Evolutionary conservation across 2,329 filamentous ascomycete genomes (phyloP).

Genomic region (Penicillium palitans): DNA sequence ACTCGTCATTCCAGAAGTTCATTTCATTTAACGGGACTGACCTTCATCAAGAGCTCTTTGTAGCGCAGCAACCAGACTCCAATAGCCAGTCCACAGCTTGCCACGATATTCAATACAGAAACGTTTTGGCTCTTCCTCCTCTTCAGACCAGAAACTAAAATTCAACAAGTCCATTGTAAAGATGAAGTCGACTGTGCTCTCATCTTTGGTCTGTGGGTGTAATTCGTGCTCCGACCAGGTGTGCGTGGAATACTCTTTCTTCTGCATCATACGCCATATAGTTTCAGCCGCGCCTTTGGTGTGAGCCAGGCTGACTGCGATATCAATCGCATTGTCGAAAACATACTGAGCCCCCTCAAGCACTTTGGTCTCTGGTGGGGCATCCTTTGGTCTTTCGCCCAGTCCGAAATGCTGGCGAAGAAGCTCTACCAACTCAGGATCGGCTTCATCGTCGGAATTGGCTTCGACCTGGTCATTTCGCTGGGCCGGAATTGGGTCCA

Average conservation of each 20-base stretch:
- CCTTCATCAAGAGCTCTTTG: constrained; percentile 87
- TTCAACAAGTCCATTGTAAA: constrained; percentile 97
- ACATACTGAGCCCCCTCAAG: constrained; percentile 80
- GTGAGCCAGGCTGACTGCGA: constrained; percentile 79
- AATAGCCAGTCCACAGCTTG: constrained; percentile 88
- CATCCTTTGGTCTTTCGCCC: constrained; percentile 55
- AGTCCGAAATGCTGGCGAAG: constrained; percentile 75
- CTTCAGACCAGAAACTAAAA: constrained; percentile 93
- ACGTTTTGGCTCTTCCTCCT: constrained; percentile 62
- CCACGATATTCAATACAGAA: constrained; percentile 82
- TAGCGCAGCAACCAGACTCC: constrained; percentile 84
- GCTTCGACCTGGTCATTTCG: constrained; percentile 25
- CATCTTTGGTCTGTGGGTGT: constrained; percentile 80
- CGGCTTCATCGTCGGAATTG: constrained; percentile 91
- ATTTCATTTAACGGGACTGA: constrained; percentile 37
- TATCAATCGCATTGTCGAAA: constrained; percentile 89
- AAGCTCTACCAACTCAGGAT: constrained; percentile 82
- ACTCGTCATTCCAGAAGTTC: not conserved
- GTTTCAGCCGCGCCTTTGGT: constrained; percentile 78
- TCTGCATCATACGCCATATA: constrained; percentile 80
- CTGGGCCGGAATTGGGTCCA: constrained; percentile 16
- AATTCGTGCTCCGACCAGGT: constrained; percentile 87
- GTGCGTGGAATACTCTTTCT: constrained; percentile 77
- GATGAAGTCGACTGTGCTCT: constrained; percentile 81
- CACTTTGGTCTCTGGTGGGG: constrained; percentile 73